These are phyloP conservation scores for Brassica cretica DNA, from an alignment of 345 rosid genomes.

Conservation along the genomic window DNA sequence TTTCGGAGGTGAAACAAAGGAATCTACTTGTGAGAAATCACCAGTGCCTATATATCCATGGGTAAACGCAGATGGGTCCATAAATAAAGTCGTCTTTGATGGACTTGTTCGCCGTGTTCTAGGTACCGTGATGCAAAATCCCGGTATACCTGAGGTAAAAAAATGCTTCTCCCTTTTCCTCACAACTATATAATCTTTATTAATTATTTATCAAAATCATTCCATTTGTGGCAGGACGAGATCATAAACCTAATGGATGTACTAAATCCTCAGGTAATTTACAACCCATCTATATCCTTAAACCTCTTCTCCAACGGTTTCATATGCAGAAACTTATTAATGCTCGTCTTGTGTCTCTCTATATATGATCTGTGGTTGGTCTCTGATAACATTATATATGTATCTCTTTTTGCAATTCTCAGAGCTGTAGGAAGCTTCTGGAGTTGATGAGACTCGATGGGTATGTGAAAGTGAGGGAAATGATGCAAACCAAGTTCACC, in stretches of 20 bases:
- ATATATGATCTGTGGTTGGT: not conserved
- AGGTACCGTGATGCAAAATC: constrained; percentile 85
- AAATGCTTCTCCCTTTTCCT: constrained; percentile 17
- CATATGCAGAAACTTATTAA: constrained; percentile 10
- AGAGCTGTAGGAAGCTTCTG: constrained; percentile 76
- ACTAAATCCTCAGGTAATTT: constrained; percentile 82
- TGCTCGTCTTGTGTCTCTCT: not conserved
- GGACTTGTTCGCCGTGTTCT: constrained; percentile 83
- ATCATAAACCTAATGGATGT: constrained; percentile 65
- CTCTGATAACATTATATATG: constrained; percentile 11
- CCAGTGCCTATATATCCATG: constrained; percentile 77
- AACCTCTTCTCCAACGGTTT: not conserved
- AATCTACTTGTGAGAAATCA: constrained; percentile 38
- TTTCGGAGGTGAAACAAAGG: constrained; percentile 18
- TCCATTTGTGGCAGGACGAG: constrained; percentile 58
- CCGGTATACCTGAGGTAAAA: constrained; percentile 86
- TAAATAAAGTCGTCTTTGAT: constrained; percentile 60
- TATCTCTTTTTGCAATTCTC: not conserved
- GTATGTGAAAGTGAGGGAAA: constrained; percentile 60
- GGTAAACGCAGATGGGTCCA: constrained; percentile 87
- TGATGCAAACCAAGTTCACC: constrained; percentile 51
- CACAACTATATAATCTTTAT: not conserved
- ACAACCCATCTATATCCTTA: not conserved
- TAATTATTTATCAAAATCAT: constrained; percentile 9
- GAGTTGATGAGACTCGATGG: constrained; percentile 77